Evolutionary conservation across 306 rosid species (phyloP), one percentile per base, ranked within the genome.

Genomic region (Spatholobus suberectus): DNA sequence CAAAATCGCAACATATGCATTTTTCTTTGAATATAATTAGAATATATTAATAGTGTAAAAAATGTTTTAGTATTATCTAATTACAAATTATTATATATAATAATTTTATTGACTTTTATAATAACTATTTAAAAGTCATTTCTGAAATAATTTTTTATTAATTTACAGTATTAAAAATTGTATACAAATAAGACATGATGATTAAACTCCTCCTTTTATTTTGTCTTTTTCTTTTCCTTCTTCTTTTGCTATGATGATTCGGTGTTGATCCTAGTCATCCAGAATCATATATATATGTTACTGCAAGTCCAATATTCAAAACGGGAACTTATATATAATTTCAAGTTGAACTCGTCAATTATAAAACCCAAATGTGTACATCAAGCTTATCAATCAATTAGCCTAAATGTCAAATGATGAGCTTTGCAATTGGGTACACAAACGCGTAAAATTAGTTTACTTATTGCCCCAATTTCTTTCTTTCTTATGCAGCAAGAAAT

Each of bases 401-500:
- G 24, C 15, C 41, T 9, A 26, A 38, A 76, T 40, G 55, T 76
- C 73, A 67, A 37, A 67, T 37, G 4, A 37, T 34, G 46, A 67
- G 17, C 27, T 10, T 17, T 40, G 49, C 2, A 0, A 18, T 18
- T 8, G 9, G 1, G 26, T 1, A 35, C 13, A 34, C 7, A 8
- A 51, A 73, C 49, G 35, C 15, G 51, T 37, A 13, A 13, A 49
- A 67, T 3, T 17, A n/a, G 82, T 51, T 43, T 32, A 52, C 41
- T 55, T 41, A 15, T 10, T 8, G 3, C 21, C 18, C 58, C 34
- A 49, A 46, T 49, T 11, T 44, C 15, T 13, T 44, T 11, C 62
- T 47, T 63, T 62, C 72, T 83, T 70, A 49, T 0, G 1, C 17
- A 44, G 5, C 10, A 73, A 58, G 77, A 18, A 76, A 82, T 4